phyloP scores from a whole-genome alignment of 352 stramenopile species.

The Pythium aquatile region DNA sequence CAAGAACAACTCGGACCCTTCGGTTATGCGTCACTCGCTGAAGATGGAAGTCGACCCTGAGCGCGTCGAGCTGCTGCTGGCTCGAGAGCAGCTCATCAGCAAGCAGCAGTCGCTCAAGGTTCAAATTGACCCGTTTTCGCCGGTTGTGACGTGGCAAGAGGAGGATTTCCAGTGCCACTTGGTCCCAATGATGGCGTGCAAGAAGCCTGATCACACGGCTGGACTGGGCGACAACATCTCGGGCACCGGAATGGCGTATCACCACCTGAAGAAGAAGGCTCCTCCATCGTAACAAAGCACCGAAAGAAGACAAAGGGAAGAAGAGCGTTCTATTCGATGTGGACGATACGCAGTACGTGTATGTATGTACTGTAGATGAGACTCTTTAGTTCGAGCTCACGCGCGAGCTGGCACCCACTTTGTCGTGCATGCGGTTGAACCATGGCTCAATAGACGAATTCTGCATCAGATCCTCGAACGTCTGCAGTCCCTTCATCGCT shows the following conservation, averaged over 20 bases:
- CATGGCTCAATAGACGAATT: slow-evolving; percentile 70
- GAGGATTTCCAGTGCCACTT: slow-evolving; percentile 74
- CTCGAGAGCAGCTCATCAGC: slow-evolving; percentile 54
- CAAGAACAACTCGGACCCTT: slow-evolving; percentile 40
- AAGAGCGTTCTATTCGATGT: slow-evolving; percentile 6
- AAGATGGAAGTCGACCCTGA: slow-evolving; percentile 74
- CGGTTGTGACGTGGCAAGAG: slow-evolving; percentile 66
- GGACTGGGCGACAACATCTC: slow-evolving; percentile 87
- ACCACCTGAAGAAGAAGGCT: slow-evolving; percentile 41
- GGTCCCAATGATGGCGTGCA: slow-evolving; percentile 81
- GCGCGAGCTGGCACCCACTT: slow-evolving; percentile 52
- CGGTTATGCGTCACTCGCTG: slow-evolving; percentile 49
- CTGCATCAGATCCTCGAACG: slow-evolving; percentile 77
- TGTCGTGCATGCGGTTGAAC: slow-evolving; percentile 68
- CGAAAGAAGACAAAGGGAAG: not conserved
- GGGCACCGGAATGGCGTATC: slow-evolving; percentile 79
- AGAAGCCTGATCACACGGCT: slow-evolving; percentile 77
- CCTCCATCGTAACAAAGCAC: not conserved
- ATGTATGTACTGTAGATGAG: not conserved
- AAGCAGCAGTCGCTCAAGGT: slow-evolving; percentile 52
- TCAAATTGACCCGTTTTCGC: slow-evolving; percentile 63
- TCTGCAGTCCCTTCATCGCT: slow-evolving; percentile 76
- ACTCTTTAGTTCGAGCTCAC: slow-evolving; percentile 28
- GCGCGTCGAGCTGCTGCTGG: slow-evolving; percentile 67
- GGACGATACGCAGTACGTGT: slow-evolving; percentile 1